phyloP scores from a whole-genome alignment of 2,329 filamentous ascomycete species.

The Talaromyces sp. region DNA sequence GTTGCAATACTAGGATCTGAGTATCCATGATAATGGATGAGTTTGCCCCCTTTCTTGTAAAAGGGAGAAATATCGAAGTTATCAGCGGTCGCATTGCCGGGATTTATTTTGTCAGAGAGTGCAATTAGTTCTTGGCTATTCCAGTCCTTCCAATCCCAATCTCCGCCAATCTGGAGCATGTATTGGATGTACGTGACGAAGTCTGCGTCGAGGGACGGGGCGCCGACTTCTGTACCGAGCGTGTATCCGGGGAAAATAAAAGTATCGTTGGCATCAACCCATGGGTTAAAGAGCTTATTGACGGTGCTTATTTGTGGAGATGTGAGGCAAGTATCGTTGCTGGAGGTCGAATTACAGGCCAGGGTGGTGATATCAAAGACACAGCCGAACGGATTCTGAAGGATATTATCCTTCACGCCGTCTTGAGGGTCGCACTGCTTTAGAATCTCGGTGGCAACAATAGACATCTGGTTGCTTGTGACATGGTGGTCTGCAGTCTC shows the following conservation, averaged over 20 bases:
- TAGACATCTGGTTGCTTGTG: not conserved
- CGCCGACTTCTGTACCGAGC: not conserved
- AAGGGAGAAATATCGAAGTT: not conserved
- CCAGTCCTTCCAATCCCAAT: not conserved
- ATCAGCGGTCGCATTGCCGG: not conserved
- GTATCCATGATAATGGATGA: constrained; percentile 19
- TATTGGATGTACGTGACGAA: not conserved
- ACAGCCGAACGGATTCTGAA: not conserved
- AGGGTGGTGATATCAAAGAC: not conserved
- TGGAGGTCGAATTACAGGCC: not conserved
- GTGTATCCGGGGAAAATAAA: not conserved
- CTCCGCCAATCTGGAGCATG: not conserved
- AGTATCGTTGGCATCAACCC: not conserved
- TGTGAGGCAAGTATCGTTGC: not conserved
- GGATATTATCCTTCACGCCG: not conserved
- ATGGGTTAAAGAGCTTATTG: not conserved
- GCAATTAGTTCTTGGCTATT: not conserved
- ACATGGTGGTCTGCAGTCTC: not conserved
- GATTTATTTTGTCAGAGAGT: not conserved
- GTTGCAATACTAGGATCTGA: constrained; percentile 10
- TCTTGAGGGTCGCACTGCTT: not conserved
- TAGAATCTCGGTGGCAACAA: not conserved
- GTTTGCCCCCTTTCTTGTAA: not conserved
- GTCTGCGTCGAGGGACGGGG: not conserved
- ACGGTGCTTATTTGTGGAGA: not conserved